A percentile compares a stretch with the other conserved stretches of the same genome.
Evolutionary conservation across 352 stramenopile species (phyloP).

Genomic region (Globisporangium nunn): DNA sequence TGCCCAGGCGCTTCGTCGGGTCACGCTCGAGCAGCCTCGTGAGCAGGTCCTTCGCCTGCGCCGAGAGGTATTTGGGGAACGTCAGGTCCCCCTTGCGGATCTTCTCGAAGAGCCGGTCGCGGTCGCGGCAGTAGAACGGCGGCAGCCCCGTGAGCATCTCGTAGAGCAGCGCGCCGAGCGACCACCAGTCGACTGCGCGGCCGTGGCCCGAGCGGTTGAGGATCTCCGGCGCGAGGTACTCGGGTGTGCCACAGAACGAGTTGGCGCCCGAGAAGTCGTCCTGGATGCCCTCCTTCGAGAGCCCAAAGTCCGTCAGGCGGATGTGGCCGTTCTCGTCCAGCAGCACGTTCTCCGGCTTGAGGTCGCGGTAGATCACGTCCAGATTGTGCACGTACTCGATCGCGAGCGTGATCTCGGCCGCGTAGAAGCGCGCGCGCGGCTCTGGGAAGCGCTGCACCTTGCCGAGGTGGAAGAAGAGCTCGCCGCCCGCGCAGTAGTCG

Average conservation of each 20-base stretch:
- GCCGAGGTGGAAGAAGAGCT: conserved; percentile 91
- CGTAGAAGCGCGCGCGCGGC: conserved; percentile 93
- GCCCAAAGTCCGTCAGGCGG: conserved; percentile 97
- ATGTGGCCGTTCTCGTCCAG: conserved; percentile 95
- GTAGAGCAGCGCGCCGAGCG: conserved; percentile 84
- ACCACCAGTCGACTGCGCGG: conserved; percentile 98
- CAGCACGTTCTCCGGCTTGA: conserved; percentile 98
- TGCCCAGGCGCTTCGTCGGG: conserved; percentile 90
- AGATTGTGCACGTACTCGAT: conserved; percentile 94
- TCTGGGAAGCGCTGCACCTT: conserved; percentile 94
- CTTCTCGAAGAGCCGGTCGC: conserved; percentile 96
- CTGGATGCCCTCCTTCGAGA: conserved; percentile 85
- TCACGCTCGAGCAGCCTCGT: conserved; percentile 92
- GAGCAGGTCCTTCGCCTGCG: conserved; percentile 81
- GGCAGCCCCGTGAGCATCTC: conserved; percentile 77
- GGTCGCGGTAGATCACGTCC: conserved; percentile 94
- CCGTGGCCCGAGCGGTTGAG: conserved; percentile 95
- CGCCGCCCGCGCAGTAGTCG: conserved; percentile 96
- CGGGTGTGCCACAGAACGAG: conserved; percentile 96
- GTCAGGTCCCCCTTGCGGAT: conserved; percentile 93
- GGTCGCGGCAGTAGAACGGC: conserved; percentile 94
- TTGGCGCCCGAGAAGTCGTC: conserved; percentile 93
- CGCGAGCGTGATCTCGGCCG: conserved; percentile 95
- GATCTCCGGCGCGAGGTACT: conserved; percentile 99
- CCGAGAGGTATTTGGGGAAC: conserved; percentile 93